Evolutionary conservation across 495 filamentous ascomycete genomes (phyloP).

Genomic region (Trichoderma virens): DNA sequence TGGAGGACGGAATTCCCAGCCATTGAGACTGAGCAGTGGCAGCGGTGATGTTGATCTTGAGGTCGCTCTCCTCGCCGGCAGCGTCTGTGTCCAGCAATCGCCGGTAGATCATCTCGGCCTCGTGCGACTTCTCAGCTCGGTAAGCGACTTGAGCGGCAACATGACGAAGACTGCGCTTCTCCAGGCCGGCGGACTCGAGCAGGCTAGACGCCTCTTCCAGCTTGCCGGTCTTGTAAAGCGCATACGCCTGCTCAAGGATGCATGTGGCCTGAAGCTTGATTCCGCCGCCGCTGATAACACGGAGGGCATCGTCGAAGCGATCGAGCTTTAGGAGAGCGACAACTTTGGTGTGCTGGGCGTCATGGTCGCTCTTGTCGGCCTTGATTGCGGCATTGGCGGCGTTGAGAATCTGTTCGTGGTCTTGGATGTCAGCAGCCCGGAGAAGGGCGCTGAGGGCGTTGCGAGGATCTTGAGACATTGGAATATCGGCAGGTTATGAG

Average conservation of each 20-base stretch:
- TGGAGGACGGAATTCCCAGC: slow-evolving; percentile 40
- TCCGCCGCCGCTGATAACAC: slow-evolving; percentile 64
- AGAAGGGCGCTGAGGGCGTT: slow-evolving; percentile 44
- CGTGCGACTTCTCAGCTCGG: slow-evolving; percentile 70
- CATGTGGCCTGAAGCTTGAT: slow-evolving; percentile 58
- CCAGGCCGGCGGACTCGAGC: slow-evolving; percentile 33
- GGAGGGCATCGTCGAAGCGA: slow-evolving; percentile 82
- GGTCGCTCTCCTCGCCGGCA: slow-evolving; percentile 65
- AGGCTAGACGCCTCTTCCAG: slow-evolving; percentile 63
- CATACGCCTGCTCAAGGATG: slow-evolving; percentile 77
- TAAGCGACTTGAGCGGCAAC: slow-evolving; percentile 87
- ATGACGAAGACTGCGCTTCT: slow-evolving; percentile 54
- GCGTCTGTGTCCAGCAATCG: slow-evolving; percentile 42
- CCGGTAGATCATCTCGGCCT: slow-evolving; percentile 62
- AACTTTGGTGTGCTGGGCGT: slow-evolving; percentile 68
- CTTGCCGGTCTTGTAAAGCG: slow-evolving; percentile 77
- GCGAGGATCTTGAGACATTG: slow-evolving; percentile 36
- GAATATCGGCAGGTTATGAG: slow-evolving; percentile 8
- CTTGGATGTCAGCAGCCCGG: slow-evolving; percentile 35
- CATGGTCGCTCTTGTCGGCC: slow-evolving; percentile 50
- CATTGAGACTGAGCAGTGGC: slow-evolving; percentile 82
- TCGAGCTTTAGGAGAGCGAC: slow-evolving; percentile 91
- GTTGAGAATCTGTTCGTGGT: slow-evolving; percentile 39
- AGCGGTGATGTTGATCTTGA: slow-evolving; percentile 77
- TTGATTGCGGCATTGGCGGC: slow-evolving; percentile 57